Evolutionary conservation across 2,329 filamentous ascomycete species (phyloP).

Genomic region (Epichloe typhina): DNA sequence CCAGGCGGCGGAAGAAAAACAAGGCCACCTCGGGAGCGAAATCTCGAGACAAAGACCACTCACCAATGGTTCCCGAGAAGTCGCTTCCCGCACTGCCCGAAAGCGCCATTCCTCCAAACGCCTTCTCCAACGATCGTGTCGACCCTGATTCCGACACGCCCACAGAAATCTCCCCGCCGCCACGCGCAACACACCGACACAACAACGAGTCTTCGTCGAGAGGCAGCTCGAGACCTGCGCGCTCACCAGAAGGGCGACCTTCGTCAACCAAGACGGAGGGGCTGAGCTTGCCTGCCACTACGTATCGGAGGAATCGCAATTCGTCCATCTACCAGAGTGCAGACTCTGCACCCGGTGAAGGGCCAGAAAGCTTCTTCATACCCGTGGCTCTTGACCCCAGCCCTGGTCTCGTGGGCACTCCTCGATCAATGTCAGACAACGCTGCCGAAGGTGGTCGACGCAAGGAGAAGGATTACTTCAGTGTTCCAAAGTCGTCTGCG

Average conservation of each 20-base stretch:
- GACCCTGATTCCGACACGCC: slow-evolving; percentile 52
- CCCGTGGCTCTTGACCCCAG: slow-evolving; percentile 63
- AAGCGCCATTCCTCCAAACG: slow-evolving; percentile 49
- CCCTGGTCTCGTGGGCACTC: slow-evolving; percentile 41
- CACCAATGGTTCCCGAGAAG: slow-evolving; percentile 69
- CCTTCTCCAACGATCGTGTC: slow-evolving; percentile 47
- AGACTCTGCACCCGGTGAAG: slow-evolving; percentile 33
- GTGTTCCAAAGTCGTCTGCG: slow-evolving; percentile 26
- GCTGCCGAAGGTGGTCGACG: slow-evolving; percentile 30
- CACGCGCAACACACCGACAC: slow-evolving; percentile 35
- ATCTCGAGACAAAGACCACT: slow-evolving; percentile 47
- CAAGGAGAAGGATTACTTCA: slow-evolving; percentile 50
- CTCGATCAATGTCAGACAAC: slow-evolving; percentile 38
- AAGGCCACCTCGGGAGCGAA: slow-evolving; percentile 51
- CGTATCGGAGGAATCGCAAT: slow-evolving; percentile 66
- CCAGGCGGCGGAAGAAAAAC: slow-evolving; percentile 74
- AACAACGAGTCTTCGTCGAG: slow-evolving; percentile 43
- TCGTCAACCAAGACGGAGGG: slow-evolving; percentile 35
- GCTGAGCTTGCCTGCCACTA: slow-evolving; percentile 58
- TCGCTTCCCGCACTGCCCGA: slow-evolving; percentile 83
- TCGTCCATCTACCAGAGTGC: slow-evolving; percentile 49
- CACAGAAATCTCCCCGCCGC: slow-evolving; percentile 55
- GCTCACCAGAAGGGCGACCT: slow-evolving; percentile 41
- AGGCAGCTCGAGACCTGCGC: slow-evolving; percentile 36
- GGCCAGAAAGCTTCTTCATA: slow-evolving; percentile 60